phyloP scores from a whole-genome alignment of 2,329 filamentous ascomycete genomes.

The Alternaria atra region DNA sequence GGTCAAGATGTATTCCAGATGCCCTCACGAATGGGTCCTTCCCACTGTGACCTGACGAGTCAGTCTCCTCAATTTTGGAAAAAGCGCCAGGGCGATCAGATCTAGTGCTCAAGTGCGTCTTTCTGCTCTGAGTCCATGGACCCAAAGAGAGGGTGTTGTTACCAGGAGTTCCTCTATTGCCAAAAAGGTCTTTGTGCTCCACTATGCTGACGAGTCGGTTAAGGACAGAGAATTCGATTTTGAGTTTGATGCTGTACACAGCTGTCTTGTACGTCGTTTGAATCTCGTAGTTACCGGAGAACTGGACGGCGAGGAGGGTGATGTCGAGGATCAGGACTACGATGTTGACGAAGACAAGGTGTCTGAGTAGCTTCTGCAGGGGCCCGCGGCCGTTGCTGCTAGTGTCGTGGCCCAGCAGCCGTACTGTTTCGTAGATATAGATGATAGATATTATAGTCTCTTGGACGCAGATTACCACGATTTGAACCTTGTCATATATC shows the following conservation, averaged over 20 bases:
- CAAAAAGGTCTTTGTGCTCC: constrained; percentile 3
- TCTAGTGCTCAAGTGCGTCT: not conserved
- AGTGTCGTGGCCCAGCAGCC: constrained; percentile 15
- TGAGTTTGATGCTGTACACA: constrained; percentile 56
- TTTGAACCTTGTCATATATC: constrained; percentile 49
- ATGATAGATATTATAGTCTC: constrained; percentile 34
- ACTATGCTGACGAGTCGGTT: constrained; percentile 39
- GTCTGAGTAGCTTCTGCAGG: constrained; percentile 19
- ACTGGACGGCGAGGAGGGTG: constrained; percentile 51
- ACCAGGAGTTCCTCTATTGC: not conserved
- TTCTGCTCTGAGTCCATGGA: not conserved
- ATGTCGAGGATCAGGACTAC: constrained; percentile 52
- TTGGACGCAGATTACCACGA: constrained; percentile 48
- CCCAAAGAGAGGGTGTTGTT: not conserved
- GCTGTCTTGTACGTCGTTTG: constrained; percentile 52
- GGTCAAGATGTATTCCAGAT: not conserved
- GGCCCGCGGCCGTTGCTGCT: constrained; percentile 4
- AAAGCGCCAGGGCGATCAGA: not conserved
- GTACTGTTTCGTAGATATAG: constrained; percentile 26
- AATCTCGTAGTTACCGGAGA: constrained; percentile 49
- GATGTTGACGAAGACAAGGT: constrained; percentile 49
- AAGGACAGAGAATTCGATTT: constrained; percentile 63
- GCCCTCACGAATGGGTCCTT: not conserved
- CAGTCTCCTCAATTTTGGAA: not conserved
- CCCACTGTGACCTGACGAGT: not conserved